Percentiles rank a stretch among this genome's conserved stretches.
Conservation (phyloP, 1,284 basidiomycete species). For the Sanghuangporus baumii region DNA sequence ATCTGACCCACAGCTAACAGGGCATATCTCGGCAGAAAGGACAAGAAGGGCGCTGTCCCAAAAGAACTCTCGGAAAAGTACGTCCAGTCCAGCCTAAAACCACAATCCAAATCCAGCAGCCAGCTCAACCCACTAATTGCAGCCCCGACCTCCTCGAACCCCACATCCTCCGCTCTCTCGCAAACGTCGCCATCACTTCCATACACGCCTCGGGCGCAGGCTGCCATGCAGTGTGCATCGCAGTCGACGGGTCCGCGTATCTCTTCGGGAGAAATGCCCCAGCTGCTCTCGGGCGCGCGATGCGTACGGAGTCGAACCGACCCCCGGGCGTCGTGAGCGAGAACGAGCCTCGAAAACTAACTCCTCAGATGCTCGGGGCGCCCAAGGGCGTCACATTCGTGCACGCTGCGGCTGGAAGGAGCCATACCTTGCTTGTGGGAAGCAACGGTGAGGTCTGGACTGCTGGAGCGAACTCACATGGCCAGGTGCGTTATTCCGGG, state of each 20-base stretch:
- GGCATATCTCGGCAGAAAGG: slow-evolving; percentile 30
- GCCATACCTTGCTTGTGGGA: slow-evolving; percentile 80
- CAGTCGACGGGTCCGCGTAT: slow-evolving; percentile 76
- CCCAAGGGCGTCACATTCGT: slow-evolving; percentile 63
- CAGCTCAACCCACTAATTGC: slow-evolving; percentile 11
- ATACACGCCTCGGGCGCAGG: slow-evolving; percentile 69
- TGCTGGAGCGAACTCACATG: slow-evolving; percentile 77
- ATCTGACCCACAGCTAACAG: slow-evolving; percentile 14
- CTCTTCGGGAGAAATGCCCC: slow-evolving; percentile 79
- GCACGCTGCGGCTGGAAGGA: slow-evolving; percentile 75
- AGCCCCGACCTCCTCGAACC: slow-evolving; percentile 80
- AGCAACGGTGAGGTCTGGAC: slow-evolving; percentile 80
- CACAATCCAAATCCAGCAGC: not conserved
- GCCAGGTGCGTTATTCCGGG: slow-evolving; percentile 54
- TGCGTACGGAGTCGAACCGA: slow-evolving; percentile 21
- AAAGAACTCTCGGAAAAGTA: slow-evolving; percentile 2
- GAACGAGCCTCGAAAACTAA: slow-evolving; percentile 61
- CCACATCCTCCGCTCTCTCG: slow-evolving; percentile 82
- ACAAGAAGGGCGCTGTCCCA: slow-evolving; percentile 12
- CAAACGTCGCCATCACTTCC: slow-evolving; percentile 70
- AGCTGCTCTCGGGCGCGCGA: slow-evolving; percentile 49
- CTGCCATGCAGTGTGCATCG: slow-evolving; percentile 73
- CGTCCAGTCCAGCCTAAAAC: slow-evolving; percentile 9
- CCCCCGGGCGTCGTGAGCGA: slow-evolving; percentile 58
- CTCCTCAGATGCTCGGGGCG: slow-evolving; percentile 57